phyloP scores from a whole-genome alignment of 176 grass and related monocot genomes.

The Musa itinerans region DNA sequence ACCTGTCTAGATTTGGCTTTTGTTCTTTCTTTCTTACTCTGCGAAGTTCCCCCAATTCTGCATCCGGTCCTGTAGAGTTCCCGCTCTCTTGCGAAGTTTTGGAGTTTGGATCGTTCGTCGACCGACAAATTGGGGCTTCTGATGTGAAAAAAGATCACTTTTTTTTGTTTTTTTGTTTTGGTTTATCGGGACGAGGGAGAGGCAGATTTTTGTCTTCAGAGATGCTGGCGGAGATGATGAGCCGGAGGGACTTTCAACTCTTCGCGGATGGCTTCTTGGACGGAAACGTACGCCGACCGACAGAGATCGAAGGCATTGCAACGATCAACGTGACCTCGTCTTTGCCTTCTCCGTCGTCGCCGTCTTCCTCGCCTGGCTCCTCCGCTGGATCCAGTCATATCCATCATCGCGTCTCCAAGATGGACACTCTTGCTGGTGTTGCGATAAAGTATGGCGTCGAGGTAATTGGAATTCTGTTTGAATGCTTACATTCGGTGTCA shows the following conservation, averaged over 20 bases:
- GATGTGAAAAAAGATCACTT: neutral
- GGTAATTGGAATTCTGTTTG: slow-evolving; percentile 28
- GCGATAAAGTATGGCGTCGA: slow-evolving; percentile 90
- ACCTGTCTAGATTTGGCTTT: neutral
- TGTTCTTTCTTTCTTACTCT: too few species aligned
- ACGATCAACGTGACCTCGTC: slow-evolving; percentile 17
- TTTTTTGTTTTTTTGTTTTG: neutral
- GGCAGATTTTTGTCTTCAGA: neutral
- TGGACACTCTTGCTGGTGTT: slow-evolving; percentile 85
- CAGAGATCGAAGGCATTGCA: neutral
- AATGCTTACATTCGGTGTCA: too few species aligned
- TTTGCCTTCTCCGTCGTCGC: slow-evolving; percentile 36
- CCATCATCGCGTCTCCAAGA: slow-evolving; percentile 56
- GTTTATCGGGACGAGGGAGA: neutral
- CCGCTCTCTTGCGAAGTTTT: neutral
- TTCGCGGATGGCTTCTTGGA: neutral
- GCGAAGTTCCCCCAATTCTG: too few species aligned
- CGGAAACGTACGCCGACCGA: too few species aligned
- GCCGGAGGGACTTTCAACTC: neutral
- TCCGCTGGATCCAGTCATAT: slow-evolving; percentile 13
- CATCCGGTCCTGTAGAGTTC: neutral
- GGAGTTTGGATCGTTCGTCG: neutral
- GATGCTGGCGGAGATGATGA: neutral
- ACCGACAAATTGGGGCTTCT: neutral
- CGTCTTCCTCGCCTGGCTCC: slow-evolving; percentile 19